Evolutionary conservation across 352 stramenopile species (phyloP).

Genomic region (Stramenopiles sp.): DNA sequence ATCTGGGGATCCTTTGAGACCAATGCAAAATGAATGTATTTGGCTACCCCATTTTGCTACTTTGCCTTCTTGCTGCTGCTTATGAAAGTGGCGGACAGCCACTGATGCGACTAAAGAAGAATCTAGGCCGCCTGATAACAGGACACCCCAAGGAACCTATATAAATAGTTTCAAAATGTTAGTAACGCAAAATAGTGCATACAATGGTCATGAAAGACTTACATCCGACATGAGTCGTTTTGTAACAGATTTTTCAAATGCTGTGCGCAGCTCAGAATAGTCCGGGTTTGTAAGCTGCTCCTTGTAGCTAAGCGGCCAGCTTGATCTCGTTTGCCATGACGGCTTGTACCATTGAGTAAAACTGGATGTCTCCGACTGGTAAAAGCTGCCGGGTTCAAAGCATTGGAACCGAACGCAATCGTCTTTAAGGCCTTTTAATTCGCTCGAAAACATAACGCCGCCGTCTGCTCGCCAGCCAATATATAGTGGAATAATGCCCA

Average conservation of each 20-base stretch:
- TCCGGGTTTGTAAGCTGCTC: conserved; percentile 30
- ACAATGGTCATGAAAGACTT: no score
- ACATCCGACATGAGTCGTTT: conserved; percentile 95
- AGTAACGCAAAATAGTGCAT: no score
- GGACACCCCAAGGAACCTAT: conserved; percentile 92
- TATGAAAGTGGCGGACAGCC: conserved; percentile 70
- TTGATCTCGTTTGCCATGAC: conserved; percentile 60
- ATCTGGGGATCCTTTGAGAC: conserved; percentile 82
- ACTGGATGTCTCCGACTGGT: conserved; percentile 51
- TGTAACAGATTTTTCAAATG: conserved; percentile 81
- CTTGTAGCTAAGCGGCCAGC: conserved; percentile 37
- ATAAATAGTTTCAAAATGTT: no score
- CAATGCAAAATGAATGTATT: conserved; percentile 96
- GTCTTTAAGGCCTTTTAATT: conserved; percentile 85
- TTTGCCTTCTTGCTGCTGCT: conserved; percentile 38
- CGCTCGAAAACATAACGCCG: conserved; percentile 80
- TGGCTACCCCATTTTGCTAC: conserved; percentile 55
- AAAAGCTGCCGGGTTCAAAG: conserved; percentile 71
- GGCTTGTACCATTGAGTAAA: conserved; percentile 87
- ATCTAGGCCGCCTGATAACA: conserved; percentile 90
- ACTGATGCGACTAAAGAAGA: conserved; percentile 92
- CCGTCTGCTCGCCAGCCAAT: conserved; percentile 91
- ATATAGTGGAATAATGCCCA: conserved; percentile 95
- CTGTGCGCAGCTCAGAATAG: conserved; percentile 44
- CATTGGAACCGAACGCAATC: conserved; percentile 54